Base-by-base conservation (phyloP, 495 filamentous ascomycete species). In the Neurospora cerealis region DNA sequence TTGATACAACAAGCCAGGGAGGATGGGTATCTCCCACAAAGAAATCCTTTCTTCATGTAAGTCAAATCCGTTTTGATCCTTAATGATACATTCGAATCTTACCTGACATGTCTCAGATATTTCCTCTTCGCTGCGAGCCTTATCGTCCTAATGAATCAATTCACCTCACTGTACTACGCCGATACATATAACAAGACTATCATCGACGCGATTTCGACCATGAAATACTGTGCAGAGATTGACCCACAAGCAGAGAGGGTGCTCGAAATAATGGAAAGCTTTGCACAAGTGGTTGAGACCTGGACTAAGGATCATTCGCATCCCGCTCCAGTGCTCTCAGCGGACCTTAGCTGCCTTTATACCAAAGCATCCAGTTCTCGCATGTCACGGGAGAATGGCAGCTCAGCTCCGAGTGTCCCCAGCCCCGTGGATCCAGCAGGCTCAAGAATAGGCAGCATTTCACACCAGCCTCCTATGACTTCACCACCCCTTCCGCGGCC, bases 41-140 rank as follows among this genome's bases (percentile, higher is more conserved):
- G 91, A 36, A 88, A 93, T 69, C 91, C 91, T 1, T 91, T 92
- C 72, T 80, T 92, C 75, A 89, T 92, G 86, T 87, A 77, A 80
- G 86, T 74, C 5, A 69, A 28, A 41, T 34, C 54, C 54, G 24
- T 41, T 32, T 44, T 44, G 17, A 73, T 60, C 21, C 32, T 5
- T 19, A 32, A 60, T 34, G 10, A n/a, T 60, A 38, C 44, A 19
- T 41, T 40, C 36, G 48, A 71, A 62, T 69, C 60, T n/a, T 2
- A 42, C 6, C 19, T 54, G 32, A 44, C 41, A 39, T n/a, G 39
- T 62, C 32, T 36, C 28, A 88, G 86, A 73, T 92, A 93, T 77
- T 92, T 91, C 62, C 87, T 92, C 70, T 93, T 94, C 78, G 88
- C 91, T 41, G 90, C 91, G 3, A 90, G 90, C 4, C 83, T 93